Evolutionary conservation across 2,329 filamentous ascomycete species (phyloP).

Genomic region (Sporothrix schenckii): DNA sequence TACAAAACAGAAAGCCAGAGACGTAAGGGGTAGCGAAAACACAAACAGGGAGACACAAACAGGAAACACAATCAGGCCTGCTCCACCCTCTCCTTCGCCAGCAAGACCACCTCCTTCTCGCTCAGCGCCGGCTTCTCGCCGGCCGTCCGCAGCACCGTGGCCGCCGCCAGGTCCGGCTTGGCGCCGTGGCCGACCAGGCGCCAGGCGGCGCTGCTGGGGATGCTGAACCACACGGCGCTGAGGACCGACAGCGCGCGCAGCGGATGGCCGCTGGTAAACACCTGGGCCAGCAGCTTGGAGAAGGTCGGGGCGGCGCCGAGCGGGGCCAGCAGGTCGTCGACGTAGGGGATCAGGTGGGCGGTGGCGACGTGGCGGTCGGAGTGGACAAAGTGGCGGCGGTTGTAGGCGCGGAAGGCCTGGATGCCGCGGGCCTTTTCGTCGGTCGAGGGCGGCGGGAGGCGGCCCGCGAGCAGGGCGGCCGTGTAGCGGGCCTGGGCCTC

Average conservation of each 20-base stretch:
- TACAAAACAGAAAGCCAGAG: not conserved
- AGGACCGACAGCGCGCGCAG: conserved; percentile 40
- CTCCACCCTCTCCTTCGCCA: conserved; percentile 7
- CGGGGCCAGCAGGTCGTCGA: conserved; percentile 43
- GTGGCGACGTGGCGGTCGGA: conserved; percentile 43
- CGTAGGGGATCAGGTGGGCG: conserved; percentile 41
- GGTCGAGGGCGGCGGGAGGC: conserved; percentile 38
- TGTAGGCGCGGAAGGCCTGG: conserved; percentile 38
- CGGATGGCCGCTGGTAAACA: conserved; percentile 40
- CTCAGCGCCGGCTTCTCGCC: conserved; percentile 38
- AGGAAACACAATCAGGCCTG: not conserved
- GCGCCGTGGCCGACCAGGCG: conserved; percentile 43
- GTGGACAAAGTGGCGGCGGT: conserved; percentile 40
- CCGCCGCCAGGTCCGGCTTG: conserved; percentile 41
- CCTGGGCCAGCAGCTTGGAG: conserved; percentile 38
- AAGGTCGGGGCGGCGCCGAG: conserved; percentile 43
- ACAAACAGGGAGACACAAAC: not conserved
- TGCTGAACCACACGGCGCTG: conserved; percentile 44
- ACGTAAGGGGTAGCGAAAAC: not conserved
- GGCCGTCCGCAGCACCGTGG: conserved; percentile 42
- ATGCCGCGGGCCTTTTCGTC: conserved; percentile 41
- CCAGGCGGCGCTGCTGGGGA: conserved; percentile 45
- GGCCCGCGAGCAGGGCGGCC: conserved; percentile 40
- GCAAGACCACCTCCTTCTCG: conserved; percentile 36
- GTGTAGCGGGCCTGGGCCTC: conserved; percentile 45